Conservation (phyloP, 768 basidiomycete genomes). For the Phaeotremella fagi region DNA sequence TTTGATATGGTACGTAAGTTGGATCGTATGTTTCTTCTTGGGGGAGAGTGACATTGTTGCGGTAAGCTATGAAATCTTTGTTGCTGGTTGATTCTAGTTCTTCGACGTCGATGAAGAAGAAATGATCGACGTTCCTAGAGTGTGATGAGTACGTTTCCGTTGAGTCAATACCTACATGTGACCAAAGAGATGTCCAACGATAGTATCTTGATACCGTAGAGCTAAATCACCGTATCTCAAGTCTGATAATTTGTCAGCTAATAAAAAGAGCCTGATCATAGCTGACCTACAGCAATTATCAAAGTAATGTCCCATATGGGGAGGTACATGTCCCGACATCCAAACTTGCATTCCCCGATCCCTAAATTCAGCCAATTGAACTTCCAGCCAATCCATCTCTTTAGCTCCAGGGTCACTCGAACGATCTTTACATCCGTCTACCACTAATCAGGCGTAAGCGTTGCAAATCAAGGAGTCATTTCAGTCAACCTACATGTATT, state of each 20-base stretch:
- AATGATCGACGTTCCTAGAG: slow-evolving; percentile 74
- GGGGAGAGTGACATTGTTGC: background rate
- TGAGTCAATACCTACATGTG: slow-evolving; percentile 54
- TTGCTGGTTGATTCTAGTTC: slow-evolving; percentile 37
- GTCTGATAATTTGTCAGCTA: slow-evolving; percentile 51
- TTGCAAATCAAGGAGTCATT: slow-evolving; percentile 7
- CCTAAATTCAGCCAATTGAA: slow-evolving; percentile 67
- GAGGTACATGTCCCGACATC: slow-evolving; percentile 73
- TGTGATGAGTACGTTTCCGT: background rate
- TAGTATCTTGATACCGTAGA: slow-evolving; percentile 79
- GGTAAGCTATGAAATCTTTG: slow-evolving; percentile 1
- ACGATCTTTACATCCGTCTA: slow-evolving; percentile 65
- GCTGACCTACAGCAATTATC: slow-evolving; percentile 68
- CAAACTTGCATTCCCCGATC: slow-evolving; percentile 64
- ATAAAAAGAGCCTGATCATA: background rate
- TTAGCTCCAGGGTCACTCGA: slow-evolving; percentile 77
- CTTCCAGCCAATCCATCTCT: slow-evolving; percentile 84
- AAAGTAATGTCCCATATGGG: slow-evolving; percentile 72
- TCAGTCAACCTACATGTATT: slow-evolving; percentile 62
- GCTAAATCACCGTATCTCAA: slow-evolving; percentile 54
- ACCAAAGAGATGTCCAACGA: slow-evolving; percentile 74
- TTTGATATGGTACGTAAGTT: background rate
- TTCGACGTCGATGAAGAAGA: slow-evolving; percentile 50
- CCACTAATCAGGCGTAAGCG: too few relatives aligned
- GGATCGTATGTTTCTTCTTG: slow-evolving; percentile 2